phyloP scores from a whole-genome alignment of 1,284 basidiomycete genomes.

The Microbotryomycetes sp. region DNA sequence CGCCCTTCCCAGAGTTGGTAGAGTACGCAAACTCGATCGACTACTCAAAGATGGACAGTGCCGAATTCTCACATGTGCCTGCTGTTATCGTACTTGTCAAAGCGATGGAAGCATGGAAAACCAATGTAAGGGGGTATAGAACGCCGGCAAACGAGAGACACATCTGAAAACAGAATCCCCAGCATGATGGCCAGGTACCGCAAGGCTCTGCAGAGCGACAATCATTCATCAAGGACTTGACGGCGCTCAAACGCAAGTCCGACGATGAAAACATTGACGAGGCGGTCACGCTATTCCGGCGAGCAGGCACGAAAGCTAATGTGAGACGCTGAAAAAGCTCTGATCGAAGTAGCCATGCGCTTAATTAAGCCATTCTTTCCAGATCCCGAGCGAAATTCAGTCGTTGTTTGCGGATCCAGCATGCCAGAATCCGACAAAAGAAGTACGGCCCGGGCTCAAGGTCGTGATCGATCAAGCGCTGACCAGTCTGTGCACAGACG shows the following conservation, averaged over 20 bases:
- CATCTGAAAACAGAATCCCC: conserved; percentile 5
- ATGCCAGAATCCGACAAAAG: conserved; percentile 39
- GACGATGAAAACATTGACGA: conserved; percentile 98
- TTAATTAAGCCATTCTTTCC: neutral
- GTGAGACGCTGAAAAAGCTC: conserved; percentile 52
- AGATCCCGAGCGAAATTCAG: conserved; percentile 61
- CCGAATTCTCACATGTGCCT: conserved; percentile 78
- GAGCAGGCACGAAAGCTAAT: conserved; percentile 55
- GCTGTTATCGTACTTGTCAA: conserved; percentile 80
- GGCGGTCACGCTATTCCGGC: conserved; percentile 52
- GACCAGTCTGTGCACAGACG: conserved; percentile 36
- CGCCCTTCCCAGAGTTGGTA: conserved; percentile 73
- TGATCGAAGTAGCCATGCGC: conserved; percentile 41
- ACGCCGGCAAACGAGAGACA: neutral
- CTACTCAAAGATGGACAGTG: conserved; percentile 66
- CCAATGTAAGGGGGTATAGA: conserved; percentile 48
- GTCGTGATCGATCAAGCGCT: conserved; percentile 13
- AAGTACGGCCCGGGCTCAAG: conserved; percentile 5
- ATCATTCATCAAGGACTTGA: conserved; percentile 63
- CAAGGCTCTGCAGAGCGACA: conserved; percentile 60
- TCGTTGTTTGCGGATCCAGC: conserved; percentile 58
- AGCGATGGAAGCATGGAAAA: conserved; percentile 72
- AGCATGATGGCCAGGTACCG: conserved; percentile 63
- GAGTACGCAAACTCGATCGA: conserved; percentile 65
- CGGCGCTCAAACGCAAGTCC: conserved; percentile 54